Percentiles rank a stretch among this genome's conserved stretches.
Conservation (phyloP, 2,329 filamentous ascomycete species). For the Pyrenophora seminiperda region DNA sequence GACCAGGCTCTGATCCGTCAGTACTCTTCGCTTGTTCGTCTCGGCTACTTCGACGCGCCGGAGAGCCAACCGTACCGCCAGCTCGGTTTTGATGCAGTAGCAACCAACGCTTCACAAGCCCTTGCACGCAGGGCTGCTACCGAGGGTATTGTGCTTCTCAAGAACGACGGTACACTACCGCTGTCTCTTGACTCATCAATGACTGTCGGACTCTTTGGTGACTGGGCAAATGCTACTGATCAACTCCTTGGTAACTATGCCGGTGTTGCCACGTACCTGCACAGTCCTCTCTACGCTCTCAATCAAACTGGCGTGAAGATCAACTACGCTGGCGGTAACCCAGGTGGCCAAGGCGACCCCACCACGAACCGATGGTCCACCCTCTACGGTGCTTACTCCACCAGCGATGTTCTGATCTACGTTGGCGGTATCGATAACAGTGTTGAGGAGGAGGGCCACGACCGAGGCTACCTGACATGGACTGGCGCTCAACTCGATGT, state of each 20-base stretch:
- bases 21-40: conserved; percentile 60
- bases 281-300: conserved; percentile 60
- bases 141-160: conserved; percentile 58
- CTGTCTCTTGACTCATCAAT: conserved; percentile 46
- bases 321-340: conserved; percentile 34
- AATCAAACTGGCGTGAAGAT: conserved; percentile 51
- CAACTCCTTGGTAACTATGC: conserved; percentile 66
- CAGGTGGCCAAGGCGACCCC: conserved; percentile 36
- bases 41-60: conserved; percentile 54
- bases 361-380: conserved; percentile 31
- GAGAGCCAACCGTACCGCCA: conserved; percentile 32
- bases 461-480: conserved; percentile 61
- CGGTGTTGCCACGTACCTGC: conserved; percentile 61
- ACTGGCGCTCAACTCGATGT: conserved; percentile 58
- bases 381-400: conserved; percentile 26
- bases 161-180: conserved; percentile 58
- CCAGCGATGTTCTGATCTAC: conserved; percentile 60
- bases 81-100: conserved; percentile 50
- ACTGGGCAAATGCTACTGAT: conserved; percentile 60
- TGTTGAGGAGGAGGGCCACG: conserved; percentile 59
- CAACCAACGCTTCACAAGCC: conserved; percentile 58
- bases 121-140: conserved; percentile 61
- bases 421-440: conserved; percentile 62
- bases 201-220: conserved; percentile 63
- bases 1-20: conserved; percentile 59